Base-by-base conservation (phyloP, 768 basidiomycete species). In the Russula abietina region DNA sequence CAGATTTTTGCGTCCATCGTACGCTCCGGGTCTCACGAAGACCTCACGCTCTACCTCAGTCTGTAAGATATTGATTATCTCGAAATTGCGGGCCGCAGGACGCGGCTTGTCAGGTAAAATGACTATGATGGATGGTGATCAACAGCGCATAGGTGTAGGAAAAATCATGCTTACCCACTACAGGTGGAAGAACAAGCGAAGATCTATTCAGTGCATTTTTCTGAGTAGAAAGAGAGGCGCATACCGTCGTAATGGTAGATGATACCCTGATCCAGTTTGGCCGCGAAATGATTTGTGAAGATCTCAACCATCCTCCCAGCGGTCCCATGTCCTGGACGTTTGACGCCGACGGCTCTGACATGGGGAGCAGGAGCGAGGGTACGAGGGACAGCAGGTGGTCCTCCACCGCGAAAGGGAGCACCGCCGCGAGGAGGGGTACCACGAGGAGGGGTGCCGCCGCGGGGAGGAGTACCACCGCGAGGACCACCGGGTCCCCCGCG, bases 221-320 rank as follows among this genome's bases (percentile, higher is more conserved):
- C 43, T 6, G 50, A 28, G 33, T 49, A 59, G 51, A 57, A 32
- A 51, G 53, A 55, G 24, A 57, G 61, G 59, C 1, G 73, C 85
- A 65, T 70, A 87, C 91, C 85, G 71, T 93, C 89, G 68, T 92
- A 91, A 68, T 92, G 91, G 64, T 86, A 79, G 46, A 91, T 90
- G 33, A 82, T 79, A 7, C 71, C 73, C 26, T 85, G 80, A 0
- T 89, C 85, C 17, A 88, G 82, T 0, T 79, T 76, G 3, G 83
- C 82, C 46, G 70, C 71, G 67, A 89, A 92, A 56, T 86, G 86
- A 71, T 92, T 93, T 36, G 82, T 78, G 8, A 60, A 65, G 7
- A 83, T 76, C 16, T 65, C 67, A 32, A 80, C 75, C 1, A 71
- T 67, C 26, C 71, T 75, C 4, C 89, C 90, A 11, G 78, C 76